phyloP scores from a whole-genome alignment of 345 rosid species.

The Chamaenerion angustifolium region DNA sequence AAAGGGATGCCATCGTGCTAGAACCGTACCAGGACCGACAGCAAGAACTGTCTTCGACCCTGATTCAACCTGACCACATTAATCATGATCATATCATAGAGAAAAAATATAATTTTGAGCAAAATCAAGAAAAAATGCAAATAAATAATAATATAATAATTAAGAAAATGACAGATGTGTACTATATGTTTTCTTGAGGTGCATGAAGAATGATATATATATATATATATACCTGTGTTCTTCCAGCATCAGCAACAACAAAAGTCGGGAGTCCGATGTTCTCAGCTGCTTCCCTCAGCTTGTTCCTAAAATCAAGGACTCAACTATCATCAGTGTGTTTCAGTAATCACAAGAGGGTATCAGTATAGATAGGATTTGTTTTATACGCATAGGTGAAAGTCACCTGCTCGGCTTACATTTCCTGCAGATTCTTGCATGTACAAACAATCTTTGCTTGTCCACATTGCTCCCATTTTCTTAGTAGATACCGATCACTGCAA shows the following conservation, averaged over 20 bases:
- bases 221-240: constrained; percentile 48
- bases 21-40: constrained; percentile 62
- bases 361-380: neutral
- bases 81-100: neutral
- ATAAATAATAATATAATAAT: too few relatives aligned
- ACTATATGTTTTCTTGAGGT: too few relatives aligned
- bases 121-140: too few relatives aligned
- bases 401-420: constrained; percentile 71
- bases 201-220: neutral
- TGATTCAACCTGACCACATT: constrained; percentile 44
- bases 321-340: constrained; percentile 10
- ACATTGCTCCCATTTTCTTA: constrained; percentile 70
- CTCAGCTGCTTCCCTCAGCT: constrained; percentile 67
- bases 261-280: constrained; percentile 70
- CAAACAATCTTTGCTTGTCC: constrained; percentile 90
- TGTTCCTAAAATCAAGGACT: constrained; percentile 35
- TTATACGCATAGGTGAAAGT: constrained; percentile 9
- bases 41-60: constrained; percentile 89
- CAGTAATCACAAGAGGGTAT: neutral
- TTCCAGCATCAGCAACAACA: constrained; percentile 93
- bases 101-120: too few relatives aligned
- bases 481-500: constrained; percentile 50
- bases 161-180: too few relatives aligned
- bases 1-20: neutral
- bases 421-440: constrained; percentile 69